phyloP scores from a whole-genome alignment of 75 land plant species.

The Cupressus sempervirens region DNA sequence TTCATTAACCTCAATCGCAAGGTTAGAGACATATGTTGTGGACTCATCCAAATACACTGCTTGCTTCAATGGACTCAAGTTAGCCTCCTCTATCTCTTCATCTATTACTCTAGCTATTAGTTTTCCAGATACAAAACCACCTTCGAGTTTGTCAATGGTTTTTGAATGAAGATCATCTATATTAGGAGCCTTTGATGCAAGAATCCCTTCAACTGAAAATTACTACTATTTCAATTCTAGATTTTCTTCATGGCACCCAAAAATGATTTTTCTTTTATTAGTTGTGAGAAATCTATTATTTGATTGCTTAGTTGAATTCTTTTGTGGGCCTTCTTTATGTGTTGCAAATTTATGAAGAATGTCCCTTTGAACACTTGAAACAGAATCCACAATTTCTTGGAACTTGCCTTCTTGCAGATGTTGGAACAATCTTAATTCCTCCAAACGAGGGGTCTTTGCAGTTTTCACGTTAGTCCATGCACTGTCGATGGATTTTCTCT shows the following conservation, averaged over 20 bases:
- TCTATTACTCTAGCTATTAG: background rate
- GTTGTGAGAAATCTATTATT: slow-evolving; percentile 13
- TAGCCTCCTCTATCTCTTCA: slow-evolving; percentile 6
- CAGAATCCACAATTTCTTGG: slow-evolving; percentile 11
- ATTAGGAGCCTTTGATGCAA: slow-evolving; percentile 7
- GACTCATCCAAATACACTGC: slow-evolving; percentile 63
- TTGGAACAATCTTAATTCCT: slow-evolving; percentile 50
- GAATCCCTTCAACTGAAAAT: background rate
- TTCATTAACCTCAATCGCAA: slow-evolving; percentile 57
- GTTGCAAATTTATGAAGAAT: slow-evolving; percentile 1
- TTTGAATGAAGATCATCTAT: background rate
- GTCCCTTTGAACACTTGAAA: slow-evolving; percentile 14
- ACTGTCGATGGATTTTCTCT: too few relatives aligned
- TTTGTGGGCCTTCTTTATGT: slow-evolving; percentile 5
- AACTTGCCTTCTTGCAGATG: slow-evolving; percentile 46
- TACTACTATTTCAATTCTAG: slow-evolving; percentile 47
- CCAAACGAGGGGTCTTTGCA: slow-evolving; percentile 60
- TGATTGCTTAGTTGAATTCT: slow-evolving; percentile 12
- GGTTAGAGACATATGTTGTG: slow-evolving; percentile 84
- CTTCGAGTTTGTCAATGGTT: background rate
- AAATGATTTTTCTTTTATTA: slow-evolving; percentile 53
- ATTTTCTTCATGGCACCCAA: slow-evolving; percentile 24
- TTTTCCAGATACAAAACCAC: background rate
- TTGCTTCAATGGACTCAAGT: slow-evolving; percentile 12
- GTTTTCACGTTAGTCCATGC: too few relatives aligned